A percentile compares a stretch with the other conserved stretches of the same genome.
Conservation (phyloP, 345 rosid species). For the rapeseed (Brassica napus) region DNA sequence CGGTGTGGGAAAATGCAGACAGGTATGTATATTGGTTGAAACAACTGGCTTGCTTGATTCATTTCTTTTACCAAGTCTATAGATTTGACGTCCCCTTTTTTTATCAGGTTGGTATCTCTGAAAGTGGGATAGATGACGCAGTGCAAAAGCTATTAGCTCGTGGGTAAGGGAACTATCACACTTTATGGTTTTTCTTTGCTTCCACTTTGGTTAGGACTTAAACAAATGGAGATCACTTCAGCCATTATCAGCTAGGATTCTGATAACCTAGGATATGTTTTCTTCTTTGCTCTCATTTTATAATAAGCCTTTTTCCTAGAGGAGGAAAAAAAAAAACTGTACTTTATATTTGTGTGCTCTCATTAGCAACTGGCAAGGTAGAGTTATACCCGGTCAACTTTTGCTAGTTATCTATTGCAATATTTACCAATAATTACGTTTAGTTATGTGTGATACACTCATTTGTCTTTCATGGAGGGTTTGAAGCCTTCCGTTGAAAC, state of each 20-base stretch:
- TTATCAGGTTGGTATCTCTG: constrained; percentile 80
- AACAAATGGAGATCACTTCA: background rate
- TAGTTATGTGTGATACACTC: background rate
- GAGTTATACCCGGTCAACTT: constrained; percentile 13
- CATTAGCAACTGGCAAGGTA: background rate
- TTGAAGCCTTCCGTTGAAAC: constrained; percentile 18
- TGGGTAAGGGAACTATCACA: constrained; percentile 57
- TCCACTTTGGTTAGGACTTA: background rate
- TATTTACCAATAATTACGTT: background rate
- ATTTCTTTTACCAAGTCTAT: background rate
- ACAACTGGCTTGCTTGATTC: constrained; percentile 8
- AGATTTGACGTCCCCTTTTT: constrained; percentile 5
- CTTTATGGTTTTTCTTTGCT: background rate
- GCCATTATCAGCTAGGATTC: constrained; percentile 11
- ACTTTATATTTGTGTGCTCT: background rate
- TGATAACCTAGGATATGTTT: background rate
- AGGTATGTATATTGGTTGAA: constrained; percentile 63
- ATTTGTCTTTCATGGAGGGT: constrained; percentile 6
- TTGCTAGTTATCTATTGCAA: background rate
- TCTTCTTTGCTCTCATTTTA: background rate
- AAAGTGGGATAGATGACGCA: constrained; percentile 88
- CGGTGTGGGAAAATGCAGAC: constrained; percentile 96
- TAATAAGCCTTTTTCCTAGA: background rate
- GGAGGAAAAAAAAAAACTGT: background rate
- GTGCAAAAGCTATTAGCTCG: constrained; percentile 86